Conservation (phyloP, 2,329 filamentous ascomycete genomes). For the Sclerotinia spermophila region DNA sequence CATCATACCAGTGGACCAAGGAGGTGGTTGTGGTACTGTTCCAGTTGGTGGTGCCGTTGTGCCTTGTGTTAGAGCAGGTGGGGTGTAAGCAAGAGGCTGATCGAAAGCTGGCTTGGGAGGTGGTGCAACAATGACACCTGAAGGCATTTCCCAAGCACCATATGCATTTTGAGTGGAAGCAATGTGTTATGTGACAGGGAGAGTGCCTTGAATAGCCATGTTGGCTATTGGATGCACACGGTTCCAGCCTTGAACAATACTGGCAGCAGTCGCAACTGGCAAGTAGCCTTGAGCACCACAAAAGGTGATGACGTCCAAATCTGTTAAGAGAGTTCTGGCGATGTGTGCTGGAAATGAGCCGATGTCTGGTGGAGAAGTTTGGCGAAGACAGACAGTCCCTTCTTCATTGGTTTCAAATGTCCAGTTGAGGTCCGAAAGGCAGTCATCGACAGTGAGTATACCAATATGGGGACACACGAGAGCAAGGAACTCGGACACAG, state of each 20-base stretch:
- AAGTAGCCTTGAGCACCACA: conserved; percentile 20
- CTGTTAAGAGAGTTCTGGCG: conserved; percentile 26
- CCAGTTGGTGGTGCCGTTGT: neutral
- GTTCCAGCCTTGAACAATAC: conserved; percentile 4
- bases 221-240: neutral
- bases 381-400: conserved; percentile 21
- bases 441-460: conserved; percentile 25
- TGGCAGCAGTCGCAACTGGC: neutral
- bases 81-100: neutral
- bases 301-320: conserved; percentile 27
- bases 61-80: neutral
- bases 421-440: conserved; percentile 29
- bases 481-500: conserved; percentile 23
- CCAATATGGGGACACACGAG: conserved; percentile 26
- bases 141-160: conserved; percentile 5
- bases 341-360: conserved; percentile 21
- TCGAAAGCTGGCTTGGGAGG: neutral
- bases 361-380: conserved; percentile 23
- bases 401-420: conserved; percentile 17
- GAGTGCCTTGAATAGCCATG: neutral
- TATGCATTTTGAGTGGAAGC: conserved; percentile 13
- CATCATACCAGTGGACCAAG: conserved; percentile 13
- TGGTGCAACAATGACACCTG: neutral
- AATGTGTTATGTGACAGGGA: conserved; percentile 8
- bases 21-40: neutral